These are phyloP conservation scores for Yarrowia sp. DNA, from an alignment of 805 yeast species.

Conservation along the genomic window DNA sequence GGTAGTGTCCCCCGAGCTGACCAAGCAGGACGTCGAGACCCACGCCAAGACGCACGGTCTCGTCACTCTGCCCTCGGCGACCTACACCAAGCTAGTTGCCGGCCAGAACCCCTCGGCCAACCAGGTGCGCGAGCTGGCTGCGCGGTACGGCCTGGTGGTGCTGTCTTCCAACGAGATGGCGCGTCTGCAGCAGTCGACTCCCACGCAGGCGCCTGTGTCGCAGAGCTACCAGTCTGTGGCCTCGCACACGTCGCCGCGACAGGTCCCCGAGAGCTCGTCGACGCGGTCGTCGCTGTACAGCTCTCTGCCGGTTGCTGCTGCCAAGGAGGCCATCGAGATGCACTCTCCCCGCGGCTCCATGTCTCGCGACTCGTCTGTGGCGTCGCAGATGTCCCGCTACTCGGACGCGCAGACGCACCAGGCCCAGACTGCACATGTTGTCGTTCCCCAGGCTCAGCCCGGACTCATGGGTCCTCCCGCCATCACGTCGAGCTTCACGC, in stretches of 20 bases:
- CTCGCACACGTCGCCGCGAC: not conserved
- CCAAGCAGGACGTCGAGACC: conserved; percentile 24
- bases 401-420: not conserved
- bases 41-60: conserved; percentile 34
- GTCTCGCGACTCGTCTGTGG: conserved; percentile 6
- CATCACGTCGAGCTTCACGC: not conserved
- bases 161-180: not conserved
- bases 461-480: conserved; percentile 21
- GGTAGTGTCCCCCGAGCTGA: not conserved
- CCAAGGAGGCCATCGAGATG: conserved; percentile 24
- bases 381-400: not conserved
- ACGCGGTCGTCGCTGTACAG: not conserved
- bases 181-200: not conserved
- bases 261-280: not conserved
- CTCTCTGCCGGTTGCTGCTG: conserved; percentile 14
- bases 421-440: not conserved
- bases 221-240: not conserved
- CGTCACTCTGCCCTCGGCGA: conserved; percentile 39
- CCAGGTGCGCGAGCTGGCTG: conserved; percentile 10
- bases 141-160: conserved; percentile 14
- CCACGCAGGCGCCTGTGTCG: not conserved
- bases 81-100: conserved; percentile 30
- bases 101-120: conserved; percentile 14
- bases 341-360: conserved; percentile 5
- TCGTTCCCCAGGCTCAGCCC: not conserved